Conservation (phyloP, 139 green algal species). For the Tetratostichococcus sp. region DNA sequence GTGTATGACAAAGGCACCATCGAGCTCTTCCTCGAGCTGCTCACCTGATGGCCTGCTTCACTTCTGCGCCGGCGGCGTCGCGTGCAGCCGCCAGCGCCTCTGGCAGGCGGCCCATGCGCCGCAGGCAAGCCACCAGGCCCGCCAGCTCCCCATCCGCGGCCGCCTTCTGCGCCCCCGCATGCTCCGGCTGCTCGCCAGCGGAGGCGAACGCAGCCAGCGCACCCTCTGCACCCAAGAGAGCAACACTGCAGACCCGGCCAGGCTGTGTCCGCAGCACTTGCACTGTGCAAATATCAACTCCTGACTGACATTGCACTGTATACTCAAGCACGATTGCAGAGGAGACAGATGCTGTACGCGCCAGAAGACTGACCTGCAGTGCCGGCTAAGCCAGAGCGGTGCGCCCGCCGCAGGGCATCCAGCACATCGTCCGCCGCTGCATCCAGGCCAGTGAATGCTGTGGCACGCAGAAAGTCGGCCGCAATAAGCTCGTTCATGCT, state of each 20-base stretch:
- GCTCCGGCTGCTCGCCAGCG: too few relatives aligned
- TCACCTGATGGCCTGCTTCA: conserved; percentile 27
- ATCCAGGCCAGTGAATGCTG: conserved; percentile 1
- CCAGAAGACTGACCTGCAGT: not conserved
- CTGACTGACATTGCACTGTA: too few relatives aligned
- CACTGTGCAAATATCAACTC: too few relatives aligned
- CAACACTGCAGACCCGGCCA: not conserved
- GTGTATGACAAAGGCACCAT: too few relatives aligned
- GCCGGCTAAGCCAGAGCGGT: not conserved
- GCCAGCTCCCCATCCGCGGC: conserved; percentile 57
- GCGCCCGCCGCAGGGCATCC: not conserved
- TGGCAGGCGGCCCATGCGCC: conserved; percentile 45
- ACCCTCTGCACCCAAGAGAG: not conserved
- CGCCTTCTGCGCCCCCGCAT: conserved; percentile 9
- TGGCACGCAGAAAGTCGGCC: conserved; percentile 22
- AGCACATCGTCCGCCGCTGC: not conserved
- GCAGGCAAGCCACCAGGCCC: conserved; percentile 68
- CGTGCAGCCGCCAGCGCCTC: conserved; percentile 33
- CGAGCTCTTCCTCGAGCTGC: too few relatives aligned
- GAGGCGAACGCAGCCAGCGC: not conserved
- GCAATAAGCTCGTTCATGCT: conserved; percentile 34
- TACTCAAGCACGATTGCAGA: too few relatives aligned
- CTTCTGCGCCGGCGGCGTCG: conserved; percentile 29
- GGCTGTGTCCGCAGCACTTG: too few relatives aligned
- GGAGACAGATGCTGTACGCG: too few relatives aligned